Evolutionary conservation across 169 alveolate genomes (phyloP), one percentile per base, ranked within the genome.

Genomic region (Eimeria tenella): DNA sequence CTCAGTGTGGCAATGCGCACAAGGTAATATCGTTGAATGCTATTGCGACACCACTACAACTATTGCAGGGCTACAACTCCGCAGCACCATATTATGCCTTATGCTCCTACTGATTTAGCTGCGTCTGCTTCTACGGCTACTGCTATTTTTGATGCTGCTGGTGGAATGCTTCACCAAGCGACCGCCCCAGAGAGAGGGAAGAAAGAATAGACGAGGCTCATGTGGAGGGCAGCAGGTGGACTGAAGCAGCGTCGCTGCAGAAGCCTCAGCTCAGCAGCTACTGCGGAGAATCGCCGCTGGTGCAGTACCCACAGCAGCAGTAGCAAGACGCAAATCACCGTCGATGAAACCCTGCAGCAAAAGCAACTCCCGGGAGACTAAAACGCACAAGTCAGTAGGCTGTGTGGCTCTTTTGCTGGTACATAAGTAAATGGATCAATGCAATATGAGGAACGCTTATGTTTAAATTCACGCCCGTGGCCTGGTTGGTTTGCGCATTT

Each of bases 301-400:
- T 83, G 90, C 60, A 60, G 21, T 58, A 42, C 58, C 90, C 90
- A 83, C 62, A 83, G 77, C 90, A 83, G 63, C 77, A 83, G 77
- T 58, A 83, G 31, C 90, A 83, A 60, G 10, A 60, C 13, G 75
- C 90, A 83, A 9, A 83, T 31, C 42, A 62, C 90, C 5, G 77
- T 83, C 55, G 90, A 56, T 5, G 90, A 58, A 19, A 58, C 49
- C 90, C 90, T 83, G 58, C 7, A 13, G 19, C 23, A 23, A 10
- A n/a, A 4, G 42, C 53, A 56, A 55, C 42, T 31, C 42, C 42
- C 42, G 42, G 42, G 2, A 31, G 42, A 31, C 42, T 31, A 31
- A 31, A 31, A 31, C 42, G 42, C 42, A 31, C 2, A 31, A 31
- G 42, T 31, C 42, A 31, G 2, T 31, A 31, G 42, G 42, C 42